phyloP scores from a whole-genome alignment of 192 early-diverging fungal genomes.

The Linnemannia elongata region DNA sequence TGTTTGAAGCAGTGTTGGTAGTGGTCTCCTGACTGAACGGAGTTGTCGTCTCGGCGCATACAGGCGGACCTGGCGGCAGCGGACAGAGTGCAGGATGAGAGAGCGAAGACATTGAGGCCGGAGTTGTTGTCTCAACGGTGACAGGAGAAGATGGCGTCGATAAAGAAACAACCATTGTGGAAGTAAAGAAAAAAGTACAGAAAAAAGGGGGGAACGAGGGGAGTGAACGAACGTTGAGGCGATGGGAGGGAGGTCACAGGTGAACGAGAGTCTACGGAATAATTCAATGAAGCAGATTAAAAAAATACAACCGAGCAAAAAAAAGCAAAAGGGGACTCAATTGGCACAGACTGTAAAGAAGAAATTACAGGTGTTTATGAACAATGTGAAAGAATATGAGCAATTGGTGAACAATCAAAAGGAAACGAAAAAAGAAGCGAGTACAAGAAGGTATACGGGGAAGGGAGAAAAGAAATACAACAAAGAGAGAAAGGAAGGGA shows the following conservation, averaged over 20 bases:
- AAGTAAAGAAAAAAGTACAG: not conserved
- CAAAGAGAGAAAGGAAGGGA: not conserved
- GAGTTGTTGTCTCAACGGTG: not conserved
- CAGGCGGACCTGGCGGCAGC: not conserved
- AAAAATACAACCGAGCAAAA: not conserved
- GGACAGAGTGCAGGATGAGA: conserved; percentile 3
- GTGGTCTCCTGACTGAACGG: not conserved
- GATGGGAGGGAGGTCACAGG: not conserved
- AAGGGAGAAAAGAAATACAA: not conserved
- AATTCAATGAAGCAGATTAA: not conserved
- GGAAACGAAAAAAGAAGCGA: not conserved
- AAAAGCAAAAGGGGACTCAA: not conserved
- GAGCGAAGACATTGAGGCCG: not conserved
- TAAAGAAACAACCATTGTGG: not conserved
- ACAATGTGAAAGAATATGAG: conserved; percentile 6
- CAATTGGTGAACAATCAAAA: not conserved
- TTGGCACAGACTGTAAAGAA: conserved; percentile 6
- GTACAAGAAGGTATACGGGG: not conserved
- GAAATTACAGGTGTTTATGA: not conserved
- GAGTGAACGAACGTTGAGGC: not conserved
- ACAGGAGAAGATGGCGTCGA: not conserved
- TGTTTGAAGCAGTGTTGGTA: not conserved
- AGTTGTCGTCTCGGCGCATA: not conserved
- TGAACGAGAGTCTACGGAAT: conserved; percentile 15
- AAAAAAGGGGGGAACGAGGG: not conserved